Evolutionary conservation across 208 protist genomes (phyloP).

Genomic region (Acanthamoeba lenticulata): DNA sequence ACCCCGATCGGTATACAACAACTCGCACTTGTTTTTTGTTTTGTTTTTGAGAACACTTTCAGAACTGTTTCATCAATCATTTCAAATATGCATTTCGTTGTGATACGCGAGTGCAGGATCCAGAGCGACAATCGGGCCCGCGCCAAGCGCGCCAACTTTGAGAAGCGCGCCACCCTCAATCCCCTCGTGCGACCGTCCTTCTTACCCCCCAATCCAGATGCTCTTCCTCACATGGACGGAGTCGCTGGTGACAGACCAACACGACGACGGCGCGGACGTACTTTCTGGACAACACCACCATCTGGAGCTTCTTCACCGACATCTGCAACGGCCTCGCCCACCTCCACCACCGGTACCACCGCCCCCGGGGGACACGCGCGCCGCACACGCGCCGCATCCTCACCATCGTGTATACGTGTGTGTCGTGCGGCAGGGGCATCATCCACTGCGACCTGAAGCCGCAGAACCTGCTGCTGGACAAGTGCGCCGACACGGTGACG

Average conservation of each 20-base stretch:
- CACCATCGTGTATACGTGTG: too few species aligned
- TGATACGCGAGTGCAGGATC: too few species aligned
- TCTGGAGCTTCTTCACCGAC: conserved; percentile 60
- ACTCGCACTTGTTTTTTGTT: background rate
- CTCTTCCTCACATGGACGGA: background rate
- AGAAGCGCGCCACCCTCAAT: conserved; percentile 5
- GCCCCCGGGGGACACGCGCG: too few species aligned
- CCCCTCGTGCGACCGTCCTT: conserved; percentile 4
- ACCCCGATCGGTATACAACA: background rate
- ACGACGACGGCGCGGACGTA: background rate
- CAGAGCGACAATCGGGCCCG: background rate
- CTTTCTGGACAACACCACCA: conserved; percentile 23
- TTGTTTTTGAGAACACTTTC: background rate
- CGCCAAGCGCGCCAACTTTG: background rate
- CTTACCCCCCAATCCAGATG: too few species aligned
- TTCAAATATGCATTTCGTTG: too few species aligned
- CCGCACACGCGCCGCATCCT: background rate
- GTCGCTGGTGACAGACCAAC: background rate
- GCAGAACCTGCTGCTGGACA: conserved; percentile 55
- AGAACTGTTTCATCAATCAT: background rate
- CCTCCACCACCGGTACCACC: conserved; percentile 2
- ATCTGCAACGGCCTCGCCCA: conserved; percentile 51
- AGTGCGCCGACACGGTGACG: background rate
- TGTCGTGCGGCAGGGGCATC: background rate
- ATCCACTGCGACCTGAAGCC: conserved; percentile 51